Base-by-base conservation (phyloP, 2,329 filamentous ascomycete species). In the Aspergillus sp. region DNA sequence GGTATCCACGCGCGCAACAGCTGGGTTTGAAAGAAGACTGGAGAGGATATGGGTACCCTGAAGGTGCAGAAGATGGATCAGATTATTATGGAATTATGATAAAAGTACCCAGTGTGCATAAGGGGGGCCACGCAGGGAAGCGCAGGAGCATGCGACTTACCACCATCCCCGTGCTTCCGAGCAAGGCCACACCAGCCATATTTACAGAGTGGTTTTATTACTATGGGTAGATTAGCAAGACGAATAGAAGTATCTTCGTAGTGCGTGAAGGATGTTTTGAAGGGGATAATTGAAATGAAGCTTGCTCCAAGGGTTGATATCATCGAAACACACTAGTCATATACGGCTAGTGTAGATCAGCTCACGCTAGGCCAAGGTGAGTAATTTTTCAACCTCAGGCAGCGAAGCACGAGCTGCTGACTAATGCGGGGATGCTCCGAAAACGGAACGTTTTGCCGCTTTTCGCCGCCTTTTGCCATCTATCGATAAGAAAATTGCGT, bases 21-120 rank as follows among this genome's bases (percentile, higher is more conserved):
- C 52, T 4, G 67, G 52, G 34, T 67, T 63, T 31, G 62, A 47
- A 27, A 74, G 61, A 10, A 76, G 71, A 37, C 70, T 72, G 42
- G 67, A 67, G 59, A 95, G 82, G 64, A 95, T 90, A 61, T 87
- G 73, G 41, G 79, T 81, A 61, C 91, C 90, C 79, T 82, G 46
- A 29, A 39, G 44, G 53, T 77, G 76, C 32, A 37, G 42, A 19
- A 27, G 32, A 11, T 49, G 37, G 47, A 46, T 31, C 12, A 31
- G 30, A 32, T 39, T 40, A 34, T 40, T 7, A 40, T 42, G 44
- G 37, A 33, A 19, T 44, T 49, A 46, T 27, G 9, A 33, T 43
- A 19, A 19, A 19, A 19, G 2, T 19, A 19, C 19, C 19, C 19
- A 2, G 19, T 19, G 19, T 19, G 19, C 19, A 19, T 19, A 19